A percentile compares a stretch with the other conserved stretches of the same genome.
Evolutionary conservation across 257 asterid genomes (phyloP).

Genomic region (Dorcoceras hygrometricum): DNA sequence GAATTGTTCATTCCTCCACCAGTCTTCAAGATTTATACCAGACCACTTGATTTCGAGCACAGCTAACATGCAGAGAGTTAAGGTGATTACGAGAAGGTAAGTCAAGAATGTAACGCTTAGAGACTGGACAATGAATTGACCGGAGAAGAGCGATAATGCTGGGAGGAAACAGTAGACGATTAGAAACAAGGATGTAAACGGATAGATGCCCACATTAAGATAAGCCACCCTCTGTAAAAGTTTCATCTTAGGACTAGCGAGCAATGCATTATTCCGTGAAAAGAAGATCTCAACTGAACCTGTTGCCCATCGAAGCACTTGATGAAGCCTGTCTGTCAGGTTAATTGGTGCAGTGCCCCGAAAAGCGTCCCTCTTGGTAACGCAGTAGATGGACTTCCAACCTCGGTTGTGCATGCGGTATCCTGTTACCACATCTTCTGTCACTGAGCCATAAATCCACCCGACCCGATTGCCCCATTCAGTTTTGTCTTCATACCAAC

Average conservation of each 20-base stretch:
- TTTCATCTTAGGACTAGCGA: conserved; percentile 29
- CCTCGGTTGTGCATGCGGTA: conserved; percentile 51
- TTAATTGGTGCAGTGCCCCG: conserved; percentile 50
- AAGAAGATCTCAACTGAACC: conserved; percentile 50
- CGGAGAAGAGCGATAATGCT: conserved; percentile 42
- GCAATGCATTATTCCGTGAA: conserved; percentile 34
- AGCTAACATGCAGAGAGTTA: conserved; percentile 35
- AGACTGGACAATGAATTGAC: conserved; percentile 38
- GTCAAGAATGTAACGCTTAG: conserved; percentile 32
- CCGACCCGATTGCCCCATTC: conserved; percentile 53
- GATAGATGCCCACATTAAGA: conserved; percentile 42
- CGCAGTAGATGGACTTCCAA: conserved; percentile 43
- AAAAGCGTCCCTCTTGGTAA: conserved; percentile 43
- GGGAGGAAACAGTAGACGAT: conserved; percentile 46
- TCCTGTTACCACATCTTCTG: conserved; percentile 52
- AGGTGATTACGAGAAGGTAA: conserved; percentile 32
- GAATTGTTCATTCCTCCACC: conserved; percentile 52
- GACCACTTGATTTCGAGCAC: conserved; percentile 45
- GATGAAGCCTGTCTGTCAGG: conserved; percentile 44
- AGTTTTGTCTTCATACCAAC: conserved; percentile 51
- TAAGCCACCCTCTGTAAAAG: conserved; percentile 41
- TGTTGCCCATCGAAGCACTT: conserved; percentile 47
- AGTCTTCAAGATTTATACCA: conserved; percentile 39
- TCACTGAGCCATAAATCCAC: conserved; percentile 48
- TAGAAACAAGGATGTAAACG: conserved; percentile 42